Evolutionary conservation across 345 rosid genomes (phyloP).

Genomic region (Ricinus communis): DNA sequence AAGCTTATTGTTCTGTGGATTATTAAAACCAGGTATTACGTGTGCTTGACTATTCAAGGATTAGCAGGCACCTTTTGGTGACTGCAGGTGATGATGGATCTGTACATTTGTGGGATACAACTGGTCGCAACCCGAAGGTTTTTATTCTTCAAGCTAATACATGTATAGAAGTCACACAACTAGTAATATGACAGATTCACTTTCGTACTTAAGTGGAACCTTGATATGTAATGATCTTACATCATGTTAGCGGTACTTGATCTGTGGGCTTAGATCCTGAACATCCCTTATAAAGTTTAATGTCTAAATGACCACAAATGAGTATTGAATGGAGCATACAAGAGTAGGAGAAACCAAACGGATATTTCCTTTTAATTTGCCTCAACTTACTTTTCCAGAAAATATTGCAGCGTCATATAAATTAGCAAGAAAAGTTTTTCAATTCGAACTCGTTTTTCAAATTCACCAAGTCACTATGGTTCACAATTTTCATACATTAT

Average conservation of each 20-base stretch:
- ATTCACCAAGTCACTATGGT: background rate
- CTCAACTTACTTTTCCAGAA: background rate
- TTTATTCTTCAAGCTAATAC: background rate
- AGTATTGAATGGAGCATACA: no score
- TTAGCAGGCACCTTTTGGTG: constrained; percentile 84
- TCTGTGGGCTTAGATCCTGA: constrained; percentile 1
- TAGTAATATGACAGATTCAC: background rate
- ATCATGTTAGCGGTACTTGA: background rate
- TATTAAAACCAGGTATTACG: constrained; percentile 94
- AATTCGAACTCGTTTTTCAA: background rate
- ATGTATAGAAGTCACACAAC: background rate
- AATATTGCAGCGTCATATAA: background rate
- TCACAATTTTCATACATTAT: background rate
- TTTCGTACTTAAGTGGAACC: constrained; percentile 2
- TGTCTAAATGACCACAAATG: no score
- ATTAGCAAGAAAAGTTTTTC: background rate
- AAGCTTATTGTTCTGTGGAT: constrained; percentile 45
- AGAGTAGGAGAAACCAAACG: background rate
- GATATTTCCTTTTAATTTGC: background rate
- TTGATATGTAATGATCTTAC: background rate
- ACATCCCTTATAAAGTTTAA: no score
- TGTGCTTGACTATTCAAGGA: constrained; percentile 94
- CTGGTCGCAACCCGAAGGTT: constrained; percentile 94
- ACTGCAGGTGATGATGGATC: constrained; percentile 99
- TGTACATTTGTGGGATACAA: constrained; percentile 91